Evolutionary conservation across 164 flowering plant genomes (phyloP), one percentile per base, ranked within the genome.

Genomic region (Amborella trichopoda): DNA sequence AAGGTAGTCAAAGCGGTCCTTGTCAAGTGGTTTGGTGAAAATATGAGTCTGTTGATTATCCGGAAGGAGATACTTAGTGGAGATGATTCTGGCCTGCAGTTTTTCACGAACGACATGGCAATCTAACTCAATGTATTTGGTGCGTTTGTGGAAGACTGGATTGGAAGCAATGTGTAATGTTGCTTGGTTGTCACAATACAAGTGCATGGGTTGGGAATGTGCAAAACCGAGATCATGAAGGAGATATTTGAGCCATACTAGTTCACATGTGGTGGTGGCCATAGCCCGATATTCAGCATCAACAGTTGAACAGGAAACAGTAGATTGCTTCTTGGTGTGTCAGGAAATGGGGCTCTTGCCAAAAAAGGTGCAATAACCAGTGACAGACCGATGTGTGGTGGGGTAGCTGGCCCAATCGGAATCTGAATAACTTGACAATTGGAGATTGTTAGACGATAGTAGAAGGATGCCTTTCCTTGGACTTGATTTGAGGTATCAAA

Each of bases 51-150:
- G n/a, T n/a, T n/a, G n/a, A n/a, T n/a, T n/a, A n/a, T n/a, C n/a
- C n/a, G n/a, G n/a, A n/a, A n/a, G n/a, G n/a, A n/a, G n/a, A n/a
- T n/a, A n/a, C n/a, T n/a, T n/a, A n/a, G n/a, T n/a, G n/a, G n/a
- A n/a, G n/a, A n/a, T n/a, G n/a, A n/a, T n/a, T n/a, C n/a, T n/a
- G n/a, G n/a, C n/a, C n/a, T n/a, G n/a, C n/a, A n/a, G n/a, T n/a
- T 43, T 43, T 17, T 43, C 46, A n/a, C 17, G 46, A 20, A 43
- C 25, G 46, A 43, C 23, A 43, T 23, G 46, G n/a, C 46, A 21
- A 23, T 43, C 28, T 5, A 43, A 26, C 17, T 43, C 28, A 10
- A 43, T 43, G 14, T 43, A 28, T 28, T 43, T 43, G 4, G 19
- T 42, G 6, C 46, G 46, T n/a, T 42, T 26, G 19, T 42, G 22